Conservation (phyloP, 2,329 filamentous ascomycete genomes). For the Alternaria panax region DNA sequence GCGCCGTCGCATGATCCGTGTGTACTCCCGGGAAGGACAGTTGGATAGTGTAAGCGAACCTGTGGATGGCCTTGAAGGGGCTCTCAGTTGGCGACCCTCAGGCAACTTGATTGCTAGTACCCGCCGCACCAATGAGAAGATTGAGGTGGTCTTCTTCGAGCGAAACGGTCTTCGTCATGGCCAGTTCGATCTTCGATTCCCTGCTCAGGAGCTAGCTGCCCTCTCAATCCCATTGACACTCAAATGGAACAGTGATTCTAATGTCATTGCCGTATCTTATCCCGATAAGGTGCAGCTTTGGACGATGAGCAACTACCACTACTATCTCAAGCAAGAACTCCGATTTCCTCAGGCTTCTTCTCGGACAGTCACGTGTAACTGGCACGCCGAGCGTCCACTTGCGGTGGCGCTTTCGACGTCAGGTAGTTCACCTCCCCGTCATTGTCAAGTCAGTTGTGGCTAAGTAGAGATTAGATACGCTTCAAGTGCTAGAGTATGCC, state of each 20-base stretch:
- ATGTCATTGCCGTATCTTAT: constrained; percentile 82
- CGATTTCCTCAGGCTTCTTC: constrained; percentile 31
- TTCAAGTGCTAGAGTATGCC: constrained; percentile 69
- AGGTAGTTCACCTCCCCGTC: constrained; percentile 24
- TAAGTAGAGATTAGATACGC: constrained; percentile 46
- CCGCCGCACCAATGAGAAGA: constrained; percentile 71
- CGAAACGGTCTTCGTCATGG: constrained; percentile 97
- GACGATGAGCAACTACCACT: constrained; percentile 98
- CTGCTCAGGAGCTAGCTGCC: constrained; percentile 63
- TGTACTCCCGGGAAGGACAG: constrained; percentile 88
- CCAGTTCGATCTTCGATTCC: constrained; percentile 80
- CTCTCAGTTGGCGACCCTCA: constrained; percentile 88
- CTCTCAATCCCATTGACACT: constrained; percentile 69
- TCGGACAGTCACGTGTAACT: constrained; percentile 52
- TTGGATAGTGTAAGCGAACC: constrained; percentile 95
- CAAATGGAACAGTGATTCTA: constrained; percentile 91
- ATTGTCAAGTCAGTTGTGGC: background rate
- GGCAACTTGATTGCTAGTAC: constrained; percentile 91
- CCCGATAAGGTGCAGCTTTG: constrained; percentile 83
- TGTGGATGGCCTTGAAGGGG: constrained; percentile 86
- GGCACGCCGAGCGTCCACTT: constrained; percentile 88
- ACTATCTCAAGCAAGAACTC: constrained; percentile 95
- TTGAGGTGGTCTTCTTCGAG: constrained; percentile 94
- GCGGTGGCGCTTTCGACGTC: constrained; percentile 64
- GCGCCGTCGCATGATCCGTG: constrained; percentile 79